A percentile compares a stretch with the other conserved stretches of the same genome.
phyloP scores from a whole-genome alignment of 805 yeast genomes.

The Lipomyces mesembrius region DNA sequence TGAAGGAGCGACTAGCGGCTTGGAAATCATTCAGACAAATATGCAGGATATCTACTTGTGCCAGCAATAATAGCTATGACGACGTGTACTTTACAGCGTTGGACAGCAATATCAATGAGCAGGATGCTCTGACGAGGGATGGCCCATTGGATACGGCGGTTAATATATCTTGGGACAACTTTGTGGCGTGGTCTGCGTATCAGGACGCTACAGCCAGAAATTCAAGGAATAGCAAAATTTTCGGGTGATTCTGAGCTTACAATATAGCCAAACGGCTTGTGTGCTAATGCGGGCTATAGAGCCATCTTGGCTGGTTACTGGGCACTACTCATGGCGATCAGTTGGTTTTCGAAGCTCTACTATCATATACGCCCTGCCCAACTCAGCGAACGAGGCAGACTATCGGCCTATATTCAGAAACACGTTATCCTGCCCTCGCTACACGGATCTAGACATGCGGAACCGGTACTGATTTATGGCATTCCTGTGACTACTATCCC shows the following conservation, averaged over 20 bases:
- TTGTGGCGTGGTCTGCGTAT: slow-evolving; percentile 15
- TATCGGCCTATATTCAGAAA: slow-evolving; percentile 15
- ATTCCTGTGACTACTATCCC: slow-evolving; percentile 44
- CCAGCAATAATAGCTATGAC: not conserved
- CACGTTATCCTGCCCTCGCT: slow-evolving; percentile 41
- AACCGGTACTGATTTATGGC: slow-evolving; percentile 30
- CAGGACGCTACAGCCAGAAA: slow-evolving; percentile 10
- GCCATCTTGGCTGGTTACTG: slow-evolving; percentile 11
- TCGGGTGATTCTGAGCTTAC: slow-evolving; percentile 9
- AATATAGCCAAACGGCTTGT: no score
- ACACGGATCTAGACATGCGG: slow-evolving; percentile 39
- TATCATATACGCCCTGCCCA: not conserved
- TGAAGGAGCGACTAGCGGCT: slow-evolving; percentile 1
- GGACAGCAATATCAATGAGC: slow-evolving; percentile 1
- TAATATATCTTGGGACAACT: not conserved
- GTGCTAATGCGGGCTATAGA: not conserved
- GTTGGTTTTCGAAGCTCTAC: slow-evolving; percentile 6
- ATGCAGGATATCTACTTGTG: not conserved
- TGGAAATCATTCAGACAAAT: not conserved
- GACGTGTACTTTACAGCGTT: slow-evolving; percentile 1
- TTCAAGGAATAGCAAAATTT: slow-evolving; percentile 9
- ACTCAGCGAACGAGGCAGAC: slow-evolving; percentile 9
- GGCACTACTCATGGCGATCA: slow-evolving; percentile 10
- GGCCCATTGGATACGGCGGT: slow-evolving; percentile 7
- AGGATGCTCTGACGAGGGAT: not conserved